These are phyloP conservation scores for Apiotrichum montevideense DNA, from an alignment of 1,284 basidiomycete genomes.

Conservation along the genomic window DNA sequence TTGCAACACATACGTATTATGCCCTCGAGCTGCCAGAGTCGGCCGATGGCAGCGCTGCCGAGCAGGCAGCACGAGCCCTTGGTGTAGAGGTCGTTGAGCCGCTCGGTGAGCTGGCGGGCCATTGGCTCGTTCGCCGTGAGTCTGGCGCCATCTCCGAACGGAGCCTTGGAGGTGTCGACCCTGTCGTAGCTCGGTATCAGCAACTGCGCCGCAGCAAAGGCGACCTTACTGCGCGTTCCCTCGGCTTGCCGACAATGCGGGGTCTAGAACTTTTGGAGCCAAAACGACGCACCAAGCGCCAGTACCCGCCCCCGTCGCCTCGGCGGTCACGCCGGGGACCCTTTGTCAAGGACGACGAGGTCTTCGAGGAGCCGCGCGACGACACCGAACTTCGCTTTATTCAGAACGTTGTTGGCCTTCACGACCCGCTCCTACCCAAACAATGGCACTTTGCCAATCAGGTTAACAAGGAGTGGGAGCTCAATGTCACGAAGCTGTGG, in stretches of 20 bases:
- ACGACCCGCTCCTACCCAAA: constrained; percentile 76
- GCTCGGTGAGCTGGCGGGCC: constrained; percentile 72
- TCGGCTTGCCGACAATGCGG: constrained; percentile 52
- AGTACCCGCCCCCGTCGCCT: constrained; percentile 37
- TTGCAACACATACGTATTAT: constrained; percentile 74
- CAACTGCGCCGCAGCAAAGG: constrained; percentile 1
- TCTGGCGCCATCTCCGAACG: neutral
- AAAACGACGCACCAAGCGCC: constrained; percentile 13
- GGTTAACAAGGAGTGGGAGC: constrained; percentile 47
- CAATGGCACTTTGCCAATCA: constrained; percentile 76
- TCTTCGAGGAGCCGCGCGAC: constrained; percentile 22
- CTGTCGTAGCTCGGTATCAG: constrained; percentile 53
- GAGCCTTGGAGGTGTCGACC: constrained; percentile 39
- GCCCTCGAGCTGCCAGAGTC: constrained; percentile 47
- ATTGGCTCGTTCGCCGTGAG: constrained; percentile 73
- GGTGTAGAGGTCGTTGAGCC: constrained; percentile 81
- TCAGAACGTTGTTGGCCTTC: constrained; percentile 56
- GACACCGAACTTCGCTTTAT: constrained; percentile 52
- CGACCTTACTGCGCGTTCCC: constrained; percentile 52
- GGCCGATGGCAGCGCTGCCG: constrained; percentile 52
- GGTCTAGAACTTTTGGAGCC: constrained; percentile 7
- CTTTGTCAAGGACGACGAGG: neutral
- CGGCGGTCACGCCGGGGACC: constrained; percentile 10
- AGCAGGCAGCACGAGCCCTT: constrained; percentile 54
- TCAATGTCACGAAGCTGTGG: constrained; percentile 53